phyloP scores from a whole-genome alignment of 345 rosid genomes.

The Citrus medica region DNA sequence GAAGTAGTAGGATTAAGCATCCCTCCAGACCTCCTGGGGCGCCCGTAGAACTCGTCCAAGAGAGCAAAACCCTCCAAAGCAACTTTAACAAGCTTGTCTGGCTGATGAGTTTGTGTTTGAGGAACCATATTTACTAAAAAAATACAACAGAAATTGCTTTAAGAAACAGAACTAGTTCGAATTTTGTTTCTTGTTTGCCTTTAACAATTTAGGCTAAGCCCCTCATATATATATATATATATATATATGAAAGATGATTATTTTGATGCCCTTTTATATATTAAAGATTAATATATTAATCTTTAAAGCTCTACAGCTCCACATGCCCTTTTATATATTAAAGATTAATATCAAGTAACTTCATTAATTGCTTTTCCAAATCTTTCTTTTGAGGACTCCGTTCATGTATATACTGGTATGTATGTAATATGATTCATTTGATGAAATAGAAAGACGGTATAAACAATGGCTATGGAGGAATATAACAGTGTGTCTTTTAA shows the following conservation, averaged over 20 bases:
- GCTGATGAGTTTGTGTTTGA: background rate
- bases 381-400: background rate
- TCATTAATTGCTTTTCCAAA: background rate
- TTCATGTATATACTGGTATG: background rate
- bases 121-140: background rate
- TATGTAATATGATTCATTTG: background rate
- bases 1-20: background rate
- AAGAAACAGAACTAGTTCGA: background rate
- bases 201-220: background rate
- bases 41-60: background rate
- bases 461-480: background rate
- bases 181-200: background rate
- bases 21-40: background rate
- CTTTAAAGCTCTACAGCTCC: background rate
- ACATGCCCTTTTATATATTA: background rate
- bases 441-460: background rate
- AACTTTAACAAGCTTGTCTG: slow-evolving; percentile 9
- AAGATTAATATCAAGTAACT: background rate
- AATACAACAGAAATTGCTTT: background rate
- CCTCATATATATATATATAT: no score
- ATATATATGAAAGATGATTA: no score
- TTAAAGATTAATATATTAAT: no score
- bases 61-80: slow-evolving; percentile 20
- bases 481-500: background rate
- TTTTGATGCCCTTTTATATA: no score